These are phyloP conservation scores for Candida golubevii DNA, from an alignment of 805 yeast genomes.

Conservation along the genomic window DNA sequence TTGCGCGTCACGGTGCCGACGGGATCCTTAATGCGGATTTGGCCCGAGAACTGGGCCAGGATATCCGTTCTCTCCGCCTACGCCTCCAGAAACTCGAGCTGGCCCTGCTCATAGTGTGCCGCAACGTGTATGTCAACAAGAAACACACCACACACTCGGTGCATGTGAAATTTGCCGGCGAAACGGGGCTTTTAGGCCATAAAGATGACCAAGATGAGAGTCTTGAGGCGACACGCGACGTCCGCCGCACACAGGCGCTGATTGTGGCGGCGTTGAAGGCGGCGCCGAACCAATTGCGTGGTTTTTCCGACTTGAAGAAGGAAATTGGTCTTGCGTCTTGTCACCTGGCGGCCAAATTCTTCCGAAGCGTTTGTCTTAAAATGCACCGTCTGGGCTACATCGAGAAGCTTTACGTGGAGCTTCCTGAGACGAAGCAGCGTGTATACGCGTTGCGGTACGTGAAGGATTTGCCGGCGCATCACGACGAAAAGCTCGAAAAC, in stretches of 20 bases:
- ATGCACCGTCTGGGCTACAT: constrained; percentile 44
- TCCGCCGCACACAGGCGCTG: constrained; percentile 24
- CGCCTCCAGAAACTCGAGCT: constrained; percentile 54
- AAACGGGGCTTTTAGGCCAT: constrained; percentile 20
- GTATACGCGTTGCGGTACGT: constrained; percentile 38
- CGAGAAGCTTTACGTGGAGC: constrained; percentile 47
- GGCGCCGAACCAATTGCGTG: constrained; percentile 59
- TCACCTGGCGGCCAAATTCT: constrained; percentile 39
- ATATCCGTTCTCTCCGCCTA: constrained; percentile 63
- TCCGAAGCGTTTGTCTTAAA: constrained; percentile 44
- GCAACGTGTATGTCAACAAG: constrained; percentile 33
- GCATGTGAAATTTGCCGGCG: constrained; percentile 43
- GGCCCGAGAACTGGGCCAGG: constrained; percentile 58
- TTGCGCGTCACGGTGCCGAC: constrained; percentile 49
- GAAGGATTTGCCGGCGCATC: constrained; percentile 45
- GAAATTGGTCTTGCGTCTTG: constrained; percentile 51
- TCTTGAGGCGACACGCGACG: constrained; percentile 25
- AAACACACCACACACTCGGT: constrained; percentile 52
- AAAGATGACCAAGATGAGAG: constrained; percentile 7
- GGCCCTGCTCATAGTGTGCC: constrained; percentile 44
- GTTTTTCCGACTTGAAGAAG: constrained; percentile 54
- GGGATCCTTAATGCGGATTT: constrained; percentile 62
- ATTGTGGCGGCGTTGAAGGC: constrained; percentile 49
- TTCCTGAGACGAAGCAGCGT: constrained; percentile 23
- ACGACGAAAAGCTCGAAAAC: constrained; percentile 41